Percentiles rank a stretch among this genome's conserved stretches.
These are phyloP conservation scores for Colletotrichum australisinense DNA, from an alignment of 2,329 filamentous ascomycete species.

Conservation along the genomic window DNA sequence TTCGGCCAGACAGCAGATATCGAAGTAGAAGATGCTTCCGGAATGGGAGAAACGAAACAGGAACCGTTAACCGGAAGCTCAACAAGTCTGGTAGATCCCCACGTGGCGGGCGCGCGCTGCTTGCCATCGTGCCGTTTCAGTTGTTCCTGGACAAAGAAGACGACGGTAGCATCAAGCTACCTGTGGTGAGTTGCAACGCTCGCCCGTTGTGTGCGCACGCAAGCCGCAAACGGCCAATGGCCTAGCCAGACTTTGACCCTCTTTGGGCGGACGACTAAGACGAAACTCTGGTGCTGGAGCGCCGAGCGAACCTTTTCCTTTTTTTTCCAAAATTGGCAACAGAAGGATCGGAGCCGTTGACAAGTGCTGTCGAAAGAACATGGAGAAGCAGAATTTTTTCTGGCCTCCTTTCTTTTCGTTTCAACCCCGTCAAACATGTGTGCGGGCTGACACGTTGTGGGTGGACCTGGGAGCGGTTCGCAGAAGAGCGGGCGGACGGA, in stretches of 20 bases:
- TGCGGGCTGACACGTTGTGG: constrained; percentile 22
- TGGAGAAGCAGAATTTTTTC: background rate
- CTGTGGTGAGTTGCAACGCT: constrained; percentile 13
- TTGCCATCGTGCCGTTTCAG: constrained; percentile 26
- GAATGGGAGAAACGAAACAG: background rate
- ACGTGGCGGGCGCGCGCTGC: constrained; percentile 7
- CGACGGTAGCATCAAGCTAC: background rate
- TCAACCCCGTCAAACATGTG: constrained; percentile 19
- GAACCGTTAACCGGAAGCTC: background rate
- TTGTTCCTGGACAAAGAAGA: background rate
- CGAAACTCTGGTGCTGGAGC: constrained; percentile 16
- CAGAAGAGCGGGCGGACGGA: background rate
- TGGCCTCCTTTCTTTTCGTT: background rate
- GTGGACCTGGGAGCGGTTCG: constrained; percentile 11
- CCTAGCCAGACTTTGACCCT: constrained; percentile 18
- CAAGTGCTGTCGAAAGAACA: background rate
- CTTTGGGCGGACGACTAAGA: constrained; percentile 11
- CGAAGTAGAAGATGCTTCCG: background rate
- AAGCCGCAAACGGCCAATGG: background rate
- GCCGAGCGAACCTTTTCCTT: background rate
- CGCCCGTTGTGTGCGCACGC: constrained; percentile 18
- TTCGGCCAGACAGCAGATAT: background rate
- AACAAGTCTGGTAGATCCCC: background rate
- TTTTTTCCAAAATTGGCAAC: constrained; percentile 13
- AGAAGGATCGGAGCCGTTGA: background rate